Evolutionary conservation across 2,329 filamentous ascomycete genomes (phyloP), one percentile per base, ranked within the genome.

Genomic region (Coniochaeta sp.): DNA sequence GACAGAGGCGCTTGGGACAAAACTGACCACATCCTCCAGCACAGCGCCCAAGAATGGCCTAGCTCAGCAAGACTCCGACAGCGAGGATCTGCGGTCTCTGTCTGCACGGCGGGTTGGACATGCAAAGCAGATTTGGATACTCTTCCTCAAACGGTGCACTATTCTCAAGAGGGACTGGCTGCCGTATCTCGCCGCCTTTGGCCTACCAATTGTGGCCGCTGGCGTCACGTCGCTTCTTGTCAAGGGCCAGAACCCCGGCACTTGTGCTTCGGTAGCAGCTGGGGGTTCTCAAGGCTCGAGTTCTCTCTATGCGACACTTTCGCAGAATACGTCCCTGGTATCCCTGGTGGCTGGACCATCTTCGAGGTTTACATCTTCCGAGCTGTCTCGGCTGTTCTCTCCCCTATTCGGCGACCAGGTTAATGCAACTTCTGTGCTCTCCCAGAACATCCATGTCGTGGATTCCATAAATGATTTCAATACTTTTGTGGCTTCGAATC

Each of bases 201-300:
- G 91, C 0, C 84, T 96, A 14, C 93, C 93, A 0, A 83, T 97
- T 59, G 78, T 91, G 60, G 89, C 91, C 0, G 89, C 91, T 19
- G 91, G 88, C 0, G 75, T 96, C 17, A 89, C 92, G 0, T 90
- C 88, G 3, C 78, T 96, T 1, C 93, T 93, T 67, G 76, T 97
- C 8, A 80, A 82, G 50, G 74, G 76, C 54, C 86, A 86, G 65
- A 66, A 75, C 78, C 17, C 81, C 83, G 1, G 6, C 31, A 33
- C 81, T 82, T 1, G 70, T 70, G 0, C 76, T 79, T 1, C 75
- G 79, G 55, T 67, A 81, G 0, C 79, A 79, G 1, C 77, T 76
- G 38, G 69, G 69, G 7, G 66, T 67, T 6, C 73, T 69, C 71
- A 0, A 76, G 12, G 28, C 16, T 40, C 44, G 16, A 19, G 38